Evolutionary conservation across 441 rosid species (phyloP), one percentile per base, ranked within the genome.

Genomic region (Oxalis stricta): DNA sequence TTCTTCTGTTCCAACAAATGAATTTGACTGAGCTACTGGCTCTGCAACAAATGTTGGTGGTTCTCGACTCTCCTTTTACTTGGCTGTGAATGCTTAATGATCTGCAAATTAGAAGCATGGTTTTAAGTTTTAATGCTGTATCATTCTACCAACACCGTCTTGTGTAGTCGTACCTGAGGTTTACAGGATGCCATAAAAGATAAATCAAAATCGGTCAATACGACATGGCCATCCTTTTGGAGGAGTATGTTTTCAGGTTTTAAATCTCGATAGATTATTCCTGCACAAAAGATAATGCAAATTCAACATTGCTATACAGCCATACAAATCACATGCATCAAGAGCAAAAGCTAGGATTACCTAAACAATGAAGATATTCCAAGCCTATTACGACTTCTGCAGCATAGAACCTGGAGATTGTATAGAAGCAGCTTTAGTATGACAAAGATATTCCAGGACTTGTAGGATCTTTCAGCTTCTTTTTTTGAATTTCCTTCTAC

Each of bases 321-420:
- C n/a, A n/a, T n/a, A n/a, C n/a, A n/a, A n/a, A n/a, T n/a, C n/a
- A n/a, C n/a, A n/a, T n/a, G n/a, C n/a, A n/a, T n/a, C n/a, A n/a
- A n/a, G n/a, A n/a, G n/a, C n/a, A n/a, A n/a, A n/a, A n/a, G n/a
- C n/a, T n/a, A n/a, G n/a, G n/a, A n/a, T n/a, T 71, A 77, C 99
- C 99, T 79, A 83, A 95, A 50, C 79, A 91, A 59, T 91, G 99
- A 72, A 91, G 99, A 67, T 86, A 91, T 68, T 86, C 99, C 58
- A 91, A 63, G 52, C 95, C 94, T 55, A 83, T 68, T 29, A 91
- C 65, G 18, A 91, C 95, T 56, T 91, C 80, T 8, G 86, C 95
- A 15, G 88, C 93, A 50, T 81, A 91, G 66, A 91, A 91, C 64
- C 99, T 86, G 56, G 50, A 54, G 58, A 28, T n/a, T n/a, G n/a